These are phyloP conservation scores for Protomyces lactucae-debilis DNA, from an alignment of 1,139 yeast genomes.

Conservation along the genomic window DNA sequence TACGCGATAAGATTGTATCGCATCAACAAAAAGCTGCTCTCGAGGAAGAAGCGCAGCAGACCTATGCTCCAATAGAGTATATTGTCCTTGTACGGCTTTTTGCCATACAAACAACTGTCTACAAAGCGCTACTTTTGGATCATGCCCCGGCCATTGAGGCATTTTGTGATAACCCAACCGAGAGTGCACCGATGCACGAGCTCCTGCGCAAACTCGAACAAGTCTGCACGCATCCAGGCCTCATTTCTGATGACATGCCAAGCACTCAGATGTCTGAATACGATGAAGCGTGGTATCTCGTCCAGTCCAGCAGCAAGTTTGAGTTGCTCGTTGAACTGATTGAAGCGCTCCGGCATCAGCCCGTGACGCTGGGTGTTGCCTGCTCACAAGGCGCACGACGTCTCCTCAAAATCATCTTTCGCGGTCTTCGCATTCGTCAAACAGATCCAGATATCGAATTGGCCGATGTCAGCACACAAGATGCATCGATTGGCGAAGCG, in stretches of 20 bases:
- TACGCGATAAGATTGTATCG: not conserved
- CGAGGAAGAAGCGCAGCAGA: not conserved
- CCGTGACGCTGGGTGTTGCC: constrained; percentile 9
- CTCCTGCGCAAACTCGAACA: not conserved
- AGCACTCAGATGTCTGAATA: constrained; percentile 6
- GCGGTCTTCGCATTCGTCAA: constrained; percentile 7
- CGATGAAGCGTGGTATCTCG: constrained; percentile 21
- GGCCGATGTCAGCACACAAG: not conserved
- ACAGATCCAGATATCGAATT: not conserved
- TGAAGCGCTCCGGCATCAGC: constrained; percentile 6
- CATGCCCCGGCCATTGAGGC: constrained; percentile 5
- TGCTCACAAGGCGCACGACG: not conserved
- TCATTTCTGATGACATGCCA: not conserved
- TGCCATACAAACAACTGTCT: constrained; percentile 8
- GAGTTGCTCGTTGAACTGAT: constrained; percentile 15
- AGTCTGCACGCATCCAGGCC: constrained; percentile 10
- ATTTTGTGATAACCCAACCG: constrained; percentile 2
- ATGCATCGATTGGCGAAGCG: not conserved
- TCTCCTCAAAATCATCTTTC: not conserved
- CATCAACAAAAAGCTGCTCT: not conserved
- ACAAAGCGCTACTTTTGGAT: constrained; percentile 2
- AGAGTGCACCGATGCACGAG: not conserved
- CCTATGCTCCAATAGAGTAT: constrained; percentile 2
- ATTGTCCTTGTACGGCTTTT: constrained; percentile 4
- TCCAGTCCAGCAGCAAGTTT: constrained; percentile 18